Evolutionary conservation across 2,329 filamentous ascomycete species (phyloP).

Genomic region (Alternaria rosae): DNA sequence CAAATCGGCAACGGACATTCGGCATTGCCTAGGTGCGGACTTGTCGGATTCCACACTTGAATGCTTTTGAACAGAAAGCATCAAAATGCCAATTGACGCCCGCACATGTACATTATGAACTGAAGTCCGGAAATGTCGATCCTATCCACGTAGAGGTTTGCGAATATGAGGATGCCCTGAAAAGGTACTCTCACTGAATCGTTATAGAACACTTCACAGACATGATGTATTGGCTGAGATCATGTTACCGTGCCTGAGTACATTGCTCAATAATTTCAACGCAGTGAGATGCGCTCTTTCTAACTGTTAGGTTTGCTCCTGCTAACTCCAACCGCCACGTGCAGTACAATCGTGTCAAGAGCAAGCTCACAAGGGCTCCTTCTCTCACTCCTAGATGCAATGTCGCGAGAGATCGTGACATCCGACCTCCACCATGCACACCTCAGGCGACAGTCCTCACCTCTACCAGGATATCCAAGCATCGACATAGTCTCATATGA

Average conservation of each 20-base stretch:
- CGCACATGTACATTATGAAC: not conserved
- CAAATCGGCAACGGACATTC: not conserved
- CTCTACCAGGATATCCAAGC: conserved; percentile 44
- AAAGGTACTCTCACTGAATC: not conserved
- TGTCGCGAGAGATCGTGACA: conserved; percentile 6
- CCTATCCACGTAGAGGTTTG: not conserved
- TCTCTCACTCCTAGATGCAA: conserved; percentile 1
- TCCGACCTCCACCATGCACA: conserved; percentile 21
- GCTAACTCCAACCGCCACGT: not conserved
- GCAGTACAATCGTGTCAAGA: conserved; percentile 8
- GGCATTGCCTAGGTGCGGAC: not conserved
- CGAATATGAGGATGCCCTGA: not conserved
- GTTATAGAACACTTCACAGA: not conserved
- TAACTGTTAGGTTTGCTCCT: not conserved
- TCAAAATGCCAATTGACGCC: not conserved
- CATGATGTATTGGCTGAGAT: not conserved
- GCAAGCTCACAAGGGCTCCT: conserved; percentile 13
- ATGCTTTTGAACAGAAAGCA: not conserved
- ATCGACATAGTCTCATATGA: conserved; percentile 51
- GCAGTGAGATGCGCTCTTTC: not conserved
- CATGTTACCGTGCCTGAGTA: not conserved
- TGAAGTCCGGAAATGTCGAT: not conserved
- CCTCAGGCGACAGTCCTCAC: conserved; percentile 36
- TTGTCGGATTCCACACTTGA: not conserved
- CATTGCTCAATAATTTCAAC: not conserved